phyloP scores from a whole-genome alignment of 805 yeast species.

The Myxozyma neglecta region DNA sequence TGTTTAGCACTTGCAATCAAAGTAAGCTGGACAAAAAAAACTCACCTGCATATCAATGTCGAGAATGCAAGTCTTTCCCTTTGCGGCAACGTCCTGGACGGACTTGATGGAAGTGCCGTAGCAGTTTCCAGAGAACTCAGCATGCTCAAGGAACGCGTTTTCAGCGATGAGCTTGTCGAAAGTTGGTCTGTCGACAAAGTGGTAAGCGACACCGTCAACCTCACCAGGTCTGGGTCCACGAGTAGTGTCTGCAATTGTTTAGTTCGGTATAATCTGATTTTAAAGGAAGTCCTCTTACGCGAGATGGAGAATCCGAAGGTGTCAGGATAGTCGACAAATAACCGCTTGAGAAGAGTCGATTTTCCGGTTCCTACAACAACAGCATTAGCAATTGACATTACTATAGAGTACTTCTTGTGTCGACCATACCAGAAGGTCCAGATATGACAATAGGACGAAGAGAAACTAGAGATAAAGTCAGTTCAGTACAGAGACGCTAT shows the following conservation, averaged over 20 bases:
- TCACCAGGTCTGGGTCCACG: conserved; percentile 92
- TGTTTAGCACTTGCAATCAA: too few species aligned
- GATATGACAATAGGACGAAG: conserved; percentile 79
- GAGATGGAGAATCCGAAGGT: conserved; percentile 93
- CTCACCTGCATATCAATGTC: conserved; percentile 91
- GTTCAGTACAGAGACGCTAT: neutral
- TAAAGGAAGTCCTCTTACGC: conserved; percentile 38
- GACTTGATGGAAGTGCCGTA: conserved; percentile 91
- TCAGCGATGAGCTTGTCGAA: conserved; percentile 75
- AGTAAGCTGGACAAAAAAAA: neutral
- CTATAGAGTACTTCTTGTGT: neutral
- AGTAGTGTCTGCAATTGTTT: conserved; percentile 61
- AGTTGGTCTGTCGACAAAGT: conserved; percentile 75
- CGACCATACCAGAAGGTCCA: conserved; percentile 76
- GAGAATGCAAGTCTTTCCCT: conserved; percentile 72
- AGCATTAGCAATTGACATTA: too few species aligned
- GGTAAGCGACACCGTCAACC: conserved; percentile 82
- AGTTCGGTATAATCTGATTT: neutral
- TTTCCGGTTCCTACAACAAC: conserved; percentile 68
- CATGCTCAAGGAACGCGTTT: conserved; percentile 90
- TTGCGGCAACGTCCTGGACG: conserved; percentile 64
- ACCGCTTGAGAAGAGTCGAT: conserved; percentile 84
- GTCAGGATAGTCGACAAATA: conserved; percentile 87
- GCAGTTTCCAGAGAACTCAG: conserved; percentile 95
- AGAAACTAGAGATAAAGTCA: conserved; percentile 8